Evolutionary conservation across 2,329 filamentous ascomycete species (phyloP), one percentile per base, ranked within the genome.

Genomic region (Penicillium thymicola): DNA sequence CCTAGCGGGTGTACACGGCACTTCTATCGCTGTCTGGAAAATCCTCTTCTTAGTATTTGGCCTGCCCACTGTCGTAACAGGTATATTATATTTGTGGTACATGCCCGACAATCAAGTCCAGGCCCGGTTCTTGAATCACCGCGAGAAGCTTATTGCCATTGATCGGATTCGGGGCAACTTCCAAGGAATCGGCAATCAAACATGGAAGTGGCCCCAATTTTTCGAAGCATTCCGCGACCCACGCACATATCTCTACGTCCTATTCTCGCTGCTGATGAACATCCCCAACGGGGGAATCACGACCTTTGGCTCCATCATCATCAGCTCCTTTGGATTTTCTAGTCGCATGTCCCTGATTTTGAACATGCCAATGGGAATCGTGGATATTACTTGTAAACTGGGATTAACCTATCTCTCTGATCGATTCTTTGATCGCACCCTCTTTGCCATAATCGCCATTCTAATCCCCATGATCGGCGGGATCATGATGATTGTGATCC

Each of bases 391-490:
- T 5, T 40, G 54, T 32, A 57, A 57, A 30, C 34, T 61, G 11
- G 36, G 47, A 9, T 50, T 61, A 25, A 59, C 59, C 16, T 61
- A 50, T 34, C 46, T 61, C 4, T 57, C 59, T 10, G 54, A 57
- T 37, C 30, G 36, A 18, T 59, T 41, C 14, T 34, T 57, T 25
- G 54, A 61, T 40, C 59, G 59, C 13, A 59, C 55, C 6, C 41
- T 58, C 14, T 51, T 58, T 27, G 45, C 51, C 32, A 36, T 66
- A 14, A 57, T 64, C 30, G 65, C 65, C 8, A 66, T 65, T 47
- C 43, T 60, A 10, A 48, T 67, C 25, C 66, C 65, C 1, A 61
- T 67, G 23, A 53, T 69, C 10, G 66, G 65, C 10, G 55, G 58
- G 11, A 58, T 59, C 44, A 38, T 54, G 66, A 32, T 67, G 62